A percentile compares a stretch with the other conserved stretches of the same genome.
phyloP scores from a whole-genome alignment of 2,329 filamentous ascomycete species.

The Plenodomus tracheiphilus region DNA sequence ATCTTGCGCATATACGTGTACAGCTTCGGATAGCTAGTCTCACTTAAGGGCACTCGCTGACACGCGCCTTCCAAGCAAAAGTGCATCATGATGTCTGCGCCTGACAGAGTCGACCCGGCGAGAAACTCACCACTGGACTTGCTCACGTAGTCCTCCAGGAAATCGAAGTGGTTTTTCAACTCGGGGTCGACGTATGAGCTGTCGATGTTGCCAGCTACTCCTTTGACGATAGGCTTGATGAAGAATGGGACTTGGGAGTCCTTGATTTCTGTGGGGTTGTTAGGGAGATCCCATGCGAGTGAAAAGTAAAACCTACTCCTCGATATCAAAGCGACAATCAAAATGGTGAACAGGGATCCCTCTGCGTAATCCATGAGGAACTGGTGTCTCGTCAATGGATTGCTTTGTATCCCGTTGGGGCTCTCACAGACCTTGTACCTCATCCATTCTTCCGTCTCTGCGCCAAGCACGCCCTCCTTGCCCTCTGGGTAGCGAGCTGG shows the following conservation, averaged over 20 bases:
- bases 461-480: conserved; percentile 58
- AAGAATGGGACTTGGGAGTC: conserved; percentile 67
- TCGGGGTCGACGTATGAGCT: conserved; percentile 52
- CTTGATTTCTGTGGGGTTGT: conserved; percentile 39
- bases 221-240: conserved; percentile 64
- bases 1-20: conserved; percentile 51
- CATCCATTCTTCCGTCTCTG: conserved; percentile 63
- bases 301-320: conserved; percentile 26
- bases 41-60: conserved; percentile 42
- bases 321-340: conserved; percentile 68
- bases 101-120: conserved; percentile 54
- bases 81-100: conserved; percentile 57
- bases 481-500: conserved; percentile 58
- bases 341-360: conserved; percentile 75
- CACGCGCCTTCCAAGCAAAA: conserved; percentile 55
- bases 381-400: conserved; percentile 39
- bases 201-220: conserved; percentile 56
- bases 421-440: conserved; percentile 52
- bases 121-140: conserved; percentile 55
- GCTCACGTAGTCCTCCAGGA: conserved; percentile 55
- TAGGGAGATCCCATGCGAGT: not conserved
- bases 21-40: conserved; percentile 52
- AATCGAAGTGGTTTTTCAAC: conserved; percentile 53
- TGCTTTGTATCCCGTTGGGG: too few species aligned
- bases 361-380: conserved; percentile 76